Evolutionary conservation across 371 early-diverging fungal species (phyloP), one percentile per base, ranked within the genome.

Genomic region (Actinomortierella wolfii): DNA sequence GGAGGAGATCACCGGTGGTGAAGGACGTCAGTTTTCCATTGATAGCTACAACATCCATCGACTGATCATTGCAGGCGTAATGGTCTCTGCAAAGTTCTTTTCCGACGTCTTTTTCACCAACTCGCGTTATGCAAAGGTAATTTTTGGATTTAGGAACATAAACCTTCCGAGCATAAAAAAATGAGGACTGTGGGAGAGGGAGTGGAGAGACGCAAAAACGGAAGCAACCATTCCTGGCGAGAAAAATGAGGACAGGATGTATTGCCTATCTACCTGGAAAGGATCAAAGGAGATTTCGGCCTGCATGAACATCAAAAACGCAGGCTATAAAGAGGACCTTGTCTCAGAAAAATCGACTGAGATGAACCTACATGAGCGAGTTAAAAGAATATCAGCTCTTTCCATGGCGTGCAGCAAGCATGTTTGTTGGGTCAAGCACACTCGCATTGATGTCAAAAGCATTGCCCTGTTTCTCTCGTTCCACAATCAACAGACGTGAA

Each of bases 71-170:
- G 81, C 93, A 7, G 92, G 88, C 23, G 80, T 93, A 25, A 88
- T 93, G 84, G 84, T 93, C 15, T 83, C 89, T 13, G 86, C 92
- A 54, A 96, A 96, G 75, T 88, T 92, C 59, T 89, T 89, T 59
- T 90, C 90, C 0, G 97, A 96, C 67, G 87, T 95, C 44, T 96
- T 96, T 58, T 96, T 88, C 71, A 94, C 95, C 28, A 96, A 95
- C 62, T 87, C 93, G 26, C 83, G 95, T 28, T 93, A 93, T 67
- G 92, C 94, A 51, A 93, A 90, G 84, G 88, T 87, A 81, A 59
- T 59, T 43, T 20, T 21, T 52, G 21, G n/a, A 1, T 23, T 55
- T 20, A 11, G 45, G 17, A 4, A 18, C 5, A 17, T 15, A 4
- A 17, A 45, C 15, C 15, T 3, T 8, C 15, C 15, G 15, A 8